Base-by-base conservation (phyloP, 1,139 yeast genomes). In the Diutina mesorugosa region DNA sequence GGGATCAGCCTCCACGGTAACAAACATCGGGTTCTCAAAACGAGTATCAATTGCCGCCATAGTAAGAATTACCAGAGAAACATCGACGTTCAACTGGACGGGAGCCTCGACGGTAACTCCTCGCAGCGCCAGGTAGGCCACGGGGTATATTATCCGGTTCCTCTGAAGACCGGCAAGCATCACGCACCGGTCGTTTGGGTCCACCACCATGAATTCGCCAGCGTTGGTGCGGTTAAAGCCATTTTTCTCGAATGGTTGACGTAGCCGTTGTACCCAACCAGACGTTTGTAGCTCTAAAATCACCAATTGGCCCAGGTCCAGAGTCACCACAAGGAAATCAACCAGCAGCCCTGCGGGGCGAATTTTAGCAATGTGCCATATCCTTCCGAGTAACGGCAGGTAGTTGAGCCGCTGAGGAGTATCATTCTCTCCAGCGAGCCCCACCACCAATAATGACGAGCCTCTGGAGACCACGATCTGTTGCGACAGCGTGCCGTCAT, bases 231-330 rank as follows among this genome's bases (percentile, higher is more conserved):
- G 72, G 56, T 95, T 73, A 48, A 90, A 72, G 0, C 96, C 96
- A 35, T 87, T 78, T 64, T 90, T 87, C 52, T 85, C 81, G 63
- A 80, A 82, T 0, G 96, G 86, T 63, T 87, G 93, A n/a, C 53
- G 18, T 38, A 32, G 16, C 7, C 12, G n/a, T 18, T 18, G 53
- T 26, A 12, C 21, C 53, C 53, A 50, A 59, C 83, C 83, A 54
- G 77, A 72, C 1, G 83, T 60, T 16, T 70, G 70, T 62, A 90
- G 84, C 56, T 66, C 66, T 32, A 72, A 67, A 12, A 91, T 67
- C 0, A 85, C 72, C 26, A 90, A 62, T 58, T 82, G 81, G 0
- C 98, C 98, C 1, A 96, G 81, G 65, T 91, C 98, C 0, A 95
- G 82, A 0, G 95, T 80, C 3, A 90, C 68, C n/a, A 86, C 79